Evolutionary conservation across 2,329 filamentous ascomycete species (phyloP).

Genomic region (Graphium sp.): DNA sequence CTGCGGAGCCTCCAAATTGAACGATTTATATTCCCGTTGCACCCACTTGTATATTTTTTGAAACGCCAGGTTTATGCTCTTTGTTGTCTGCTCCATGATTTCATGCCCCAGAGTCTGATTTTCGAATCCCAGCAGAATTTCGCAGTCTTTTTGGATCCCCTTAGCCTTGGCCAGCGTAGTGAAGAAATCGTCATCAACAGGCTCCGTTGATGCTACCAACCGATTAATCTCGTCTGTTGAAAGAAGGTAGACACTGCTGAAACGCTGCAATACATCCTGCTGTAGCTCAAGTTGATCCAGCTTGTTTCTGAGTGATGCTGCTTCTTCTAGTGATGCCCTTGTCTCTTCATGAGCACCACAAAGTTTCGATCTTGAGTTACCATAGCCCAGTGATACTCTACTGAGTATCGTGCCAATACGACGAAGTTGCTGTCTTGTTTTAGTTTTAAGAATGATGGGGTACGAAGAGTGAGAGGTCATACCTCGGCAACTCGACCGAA

Average conservation of each 20-base stretch:
- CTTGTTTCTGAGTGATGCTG: constrained; percentile 54
- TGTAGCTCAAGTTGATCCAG: constrained; percentile 63
- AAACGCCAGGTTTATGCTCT: constrained; percentile 73
- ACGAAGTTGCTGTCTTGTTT: constrained; percentile 53
- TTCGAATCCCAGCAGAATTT: constrained; percentile 76
- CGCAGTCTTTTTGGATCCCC: constrained; percentile 74
- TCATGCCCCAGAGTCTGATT: constrained; percentile 78
- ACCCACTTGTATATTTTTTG: constrained; percentile 96
- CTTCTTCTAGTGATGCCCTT: constrained; percentile 58
- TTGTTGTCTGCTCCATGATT: constrained; percentile 80
- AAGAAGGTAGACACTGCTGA: constrained; percentile 70
- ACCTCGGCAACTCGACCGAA: constrained; percentile 85
- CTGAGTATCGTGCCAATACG: constrained; percentile 67
- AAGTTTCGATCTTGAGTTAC: constrained; percentile 66
- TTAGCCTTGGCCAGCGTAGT: constrained; percentile 61
- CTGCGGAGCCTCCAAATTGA: constrained; percentile 89
- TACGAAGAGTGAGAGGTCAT: constrained; percentile 12
- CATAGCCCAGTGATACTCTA: constrained; percentile 63
- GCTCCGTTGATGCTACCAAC: constrained; percentile 63
- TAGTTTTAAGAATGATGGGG: constrained; percentile 4
- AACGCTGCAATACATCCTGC: constrained; percentile 59
- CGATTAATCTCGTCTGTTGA: constrained; percentile 63
- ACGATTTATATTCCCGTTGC: constrained; percentile 76
- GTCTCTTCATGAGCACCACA: constrained; percentile 60
- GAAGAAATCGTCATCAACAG: constrained; percentile 79